These are phyloP conservation scores for Spizellomyces sp. DNA, from an alignment of 192 early-diverging fungal genomes.

Conservation along the genomic window DNA sequence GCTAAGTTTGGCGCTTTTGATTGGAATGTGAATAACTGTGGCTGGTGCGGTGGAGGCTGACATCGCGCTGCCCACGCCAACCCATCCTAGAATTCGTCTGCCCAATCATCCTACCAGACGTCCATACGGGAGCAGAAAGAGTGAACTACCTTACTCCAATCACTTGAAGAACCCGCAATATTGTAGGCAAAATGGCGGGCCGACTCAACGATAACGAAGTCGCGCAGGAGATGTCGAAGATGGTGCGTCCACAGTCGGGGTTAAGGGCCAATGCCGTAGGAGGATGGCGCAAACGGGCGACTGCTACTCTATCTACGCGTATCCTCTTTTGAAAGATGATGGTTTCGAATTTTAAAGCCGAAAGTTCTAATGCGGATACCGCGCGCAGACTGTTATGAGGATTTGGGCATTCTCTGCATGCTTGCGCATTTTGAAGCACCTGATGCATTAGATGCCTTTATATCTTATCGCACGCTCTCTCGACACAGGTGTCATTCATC, in stretches of 20 bases:
- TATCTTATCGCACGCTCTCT: not conserved
- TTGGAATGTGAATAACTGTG: too few relatives aligned
- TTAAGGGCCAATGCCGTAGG: not conserved
- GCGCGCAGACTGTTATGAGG: constrained; percentile 9
- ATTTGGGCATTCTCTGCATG: too few relatives aligned
- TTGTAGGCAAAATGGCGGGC: constrained; percentile 42
- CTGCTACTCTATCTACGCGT: too few relatives aligned
- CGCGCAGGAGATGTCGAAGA: constrained; percentile 96
- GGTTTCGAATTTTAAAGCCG: not conserved
- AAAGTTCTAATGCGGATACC: not conserved
- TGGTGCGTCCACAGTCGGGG: constrained; percentile 60
- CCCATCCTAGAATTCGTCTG: too few relatives aligned
- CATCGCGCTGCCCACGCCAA: too few relatives aligned
- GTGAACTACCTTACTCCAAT: too few relatives aligned
- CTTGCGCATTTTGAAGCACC: not conserved
- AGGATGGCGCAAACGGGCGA: not conserved
- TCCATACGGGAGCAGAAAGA: too few relatives aligned
- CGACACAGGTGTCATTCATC: constrained; percentile 89
- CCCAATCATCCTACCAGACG: too few relatives aligned
- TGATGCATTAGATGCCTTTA: not conserved
- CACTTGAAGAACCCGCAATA: too few relatives aligned
- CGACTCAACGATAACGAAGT: constrained; percentile 94
- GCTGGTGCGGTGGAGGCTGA: too few relatives aligned
- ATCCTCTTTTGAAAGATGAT: too few relatives aligned
- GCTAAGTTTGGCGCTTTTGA: too few relatives aligned